phyloP scores from a whole-genome alignment of 352 stramenopile species.

The Pythium grandisporangium region DNA sequence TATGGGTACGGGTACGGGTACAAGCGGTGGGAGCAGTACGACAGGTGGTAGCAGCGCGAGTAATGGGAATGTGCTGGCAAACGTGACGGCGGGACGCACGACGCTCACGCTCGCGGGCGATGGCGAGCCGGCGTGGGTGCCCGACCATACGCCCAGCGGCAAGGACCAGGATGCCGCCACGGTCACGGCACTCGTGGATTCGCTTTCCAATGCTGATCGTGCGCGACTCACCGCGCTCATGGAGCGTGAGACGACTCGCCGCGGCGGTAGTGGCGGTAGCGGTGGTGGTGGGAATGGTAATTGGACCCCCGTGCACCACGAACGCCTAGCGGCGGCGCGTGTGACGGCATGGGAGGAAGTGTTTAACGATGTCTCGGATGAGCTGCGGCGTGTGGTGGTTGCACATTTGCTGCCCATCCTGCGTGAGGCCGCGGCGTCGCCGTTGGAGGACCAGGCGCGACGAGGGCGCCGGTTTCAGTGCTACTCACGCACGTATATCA shows the following conservation, averaged over 20 bases:
- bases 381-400: slow-evolving; percentile 45
- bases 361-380: slow-evolving; percentile 40
- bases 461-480: slow-evolving; percentile 22
- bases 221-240: slow-evolving; percentile 39
- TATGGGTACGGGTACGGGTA: no score
- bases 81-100: no score
- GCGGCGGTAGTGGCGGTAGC: no score
- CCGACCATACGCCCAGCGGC: neutral
- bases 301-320: slow-evolving; percentile 15
- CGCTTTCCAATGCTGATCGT: slow-evolving; percentile 32
- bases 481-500: slow-evolving; percentile 45
- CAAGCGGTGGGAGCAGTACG: no score
- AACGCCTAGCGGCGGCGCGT: neutral
- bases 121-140: slow-evolving; percentile 1
- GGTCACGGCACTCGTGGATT: slow-evolving; percentile 30
- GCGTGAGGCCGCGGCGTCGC: slow-evolving; percentile 17
- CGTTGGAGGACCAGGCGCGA: neutral
- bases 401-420: slow-evolving; percentile 45
- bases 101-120: neutral
- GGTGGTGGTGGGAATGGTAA: no score
- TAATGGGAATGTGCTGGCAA: no score
- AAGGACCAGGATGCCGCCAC: slow-evolving; percentile 9
- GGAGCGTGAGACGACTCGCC: slow-evolving; percentile 11
- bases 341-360: slow-evolving; percentile 23
- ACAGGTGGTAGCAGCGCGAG: neutral